Conservation (phyloP, 2,329 filamentous ascomycete genomes). For the Aspergillus novofumigatus region DNA sequence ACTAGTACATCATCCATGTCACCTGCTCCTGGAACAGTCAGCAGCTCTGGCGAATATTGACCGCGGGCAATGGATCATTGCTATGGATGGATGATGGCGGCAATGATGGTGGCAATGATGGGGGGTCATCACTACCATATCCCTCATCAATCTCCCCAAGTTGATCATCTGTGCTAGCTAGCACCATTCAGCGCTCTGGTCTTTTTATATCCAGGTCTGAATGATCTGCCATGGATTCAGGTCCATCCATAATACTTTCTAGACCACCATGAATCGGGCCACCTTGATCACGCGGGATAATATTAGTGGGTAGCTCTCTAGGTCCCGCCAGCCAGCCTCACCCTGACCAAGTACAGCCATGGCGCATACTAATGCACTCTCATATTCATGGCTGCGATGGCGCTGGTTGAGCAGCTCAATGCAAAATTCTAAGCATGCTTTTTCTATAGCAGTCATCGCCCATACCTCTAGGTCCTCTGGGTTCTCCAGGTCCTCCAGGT, state of each 20-base stretch:
- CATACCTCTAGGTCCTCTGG: not conserved
- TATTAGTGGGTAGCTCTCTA: too few relatives aligned
- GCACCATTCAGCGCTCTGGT: not conserved
- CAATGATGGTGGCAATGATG: not conserved
- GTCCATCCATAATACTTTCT: not conserved
- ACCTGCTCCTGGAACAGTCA: not conserved
- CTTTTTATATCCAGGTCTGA: not conserved
- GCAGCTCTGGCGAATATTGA: not conserved
- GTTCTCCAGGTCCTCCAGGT: too few relatives aligned
- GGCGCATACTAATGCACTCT: slow-evolving; percentile 1
- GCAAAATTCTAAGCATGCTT: not conserved
- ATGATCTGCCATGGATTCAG: too few relatives aligned
- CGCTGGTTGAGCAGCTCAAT: too few relatives aligned
- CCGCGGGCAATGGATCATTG: not conserved
- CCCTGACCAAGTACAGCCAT: not conserved
- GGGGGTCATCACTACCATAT: not conserved
- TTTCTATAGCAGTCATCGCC: not conserved
- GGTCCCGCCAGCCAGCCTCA: too few relatives aligned
- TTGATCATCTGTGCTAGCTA: not conserved
- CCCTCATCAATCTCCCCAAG: not conserved
- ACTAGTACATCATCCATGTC: not conserved
- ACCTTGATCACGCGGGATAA: too few relatives aligned
- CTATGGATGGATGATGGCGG: not conserved
- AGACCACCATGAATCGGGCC: not conserved
- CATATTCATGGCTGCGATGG: too few relatives aligned